phyloP scores from a whole-genome alignment of 1,284 basidiomycete species.

The Malassezia japonica region DNA sequence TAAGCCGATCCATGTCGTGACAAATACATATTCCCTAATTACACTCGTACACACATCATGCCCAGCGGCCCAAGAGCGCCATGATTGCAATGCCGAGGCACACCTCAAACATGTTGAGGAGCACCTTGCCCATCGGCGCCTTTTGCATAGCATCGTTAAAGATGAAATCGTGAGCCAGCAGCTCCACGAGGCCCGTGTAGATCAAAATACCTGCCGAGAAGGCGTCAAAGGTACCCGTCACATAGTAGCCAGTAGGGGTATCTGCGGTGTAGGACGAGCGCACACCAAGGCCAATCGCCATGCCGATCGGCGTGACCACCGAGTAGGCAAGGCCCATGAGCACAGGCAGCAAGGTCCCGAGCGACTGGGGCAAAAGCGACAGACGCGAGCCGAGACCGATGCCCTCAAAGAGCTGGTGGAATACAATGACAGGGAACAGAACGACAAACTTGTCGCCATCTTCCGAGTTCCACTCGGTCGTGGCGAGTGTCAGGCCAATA shows the following conservation, averaged over 20 bases:
- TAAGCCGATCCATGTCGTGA: too few species aligned
- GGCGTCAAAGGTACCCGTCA: constrained; percentile 42
- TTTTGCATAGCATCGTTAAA: constrained; percentile 48
- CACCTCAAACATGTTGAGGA: constrained; percentile 43
- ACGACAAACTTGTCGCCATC: constrained; percentile 58
- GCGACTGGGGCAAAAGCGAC: constrained; percentile 23
- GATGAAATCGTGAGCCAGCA: constrained; percentile 48
- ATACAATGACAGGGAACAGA: constrained; percentile 81
- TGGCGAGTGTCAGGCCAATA: constrained; percentile 86
- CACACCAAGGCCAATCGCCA: constrained; percentile 45
- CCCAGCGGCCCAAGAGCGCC: constrained; percentile 50
- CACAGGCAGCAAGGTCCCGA: constrained; percentile 24
- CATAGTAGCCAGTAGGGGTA: constrained; percentile 38
- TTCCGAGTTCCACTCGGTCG: constrained; percentile 52
- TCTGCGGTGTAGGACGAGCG: constrained; percentile 42
- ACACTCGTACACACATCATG: constrained; percentile 17
- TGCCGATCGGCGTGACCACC: constrained; percentile 43
- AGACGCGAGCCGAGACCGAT: constrained; percentile 46
- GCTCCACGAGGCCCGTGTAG: constrained; percentile 45
- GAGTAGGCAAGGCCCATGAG: constrained; percentile 31
- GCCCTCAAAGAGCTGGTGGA: constrained; percentile 49
- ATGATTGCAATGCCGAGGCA: constrained; percentile 50
- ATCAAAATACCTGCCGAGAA: constrained; percentile 45
- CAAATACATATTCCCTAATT: not conserved
- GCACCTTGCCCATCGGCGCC: constrained; percentile 39